Conservation (phyloP, 148 eudicot species). For the Fagopyrum esculentum region DNA sequence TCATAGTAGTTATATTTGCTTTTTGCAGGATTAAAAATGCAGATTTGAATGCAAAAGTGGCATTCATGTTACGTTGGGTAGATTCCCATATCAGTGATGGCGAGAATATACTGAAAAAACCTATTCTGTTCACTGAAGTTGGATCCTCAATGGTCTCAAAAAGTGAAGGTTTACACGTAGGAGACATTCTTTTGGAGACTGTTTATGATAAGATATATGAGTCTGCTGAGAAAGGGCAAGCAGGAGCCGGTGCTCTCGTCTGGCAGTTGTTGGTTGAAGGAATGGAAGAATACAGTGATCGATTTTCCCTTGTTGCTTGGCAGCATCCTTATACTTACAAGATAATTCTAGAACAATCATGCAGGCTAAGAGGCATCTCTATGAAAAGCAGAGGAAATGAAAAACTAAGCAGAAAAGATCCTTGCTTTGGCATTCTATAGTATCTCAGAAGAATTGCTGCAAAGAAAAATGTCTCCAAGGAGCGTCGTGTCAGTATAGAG, state of each 20-base stretch:
- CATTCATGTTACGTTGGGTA: slow-evolving; percentile 35
- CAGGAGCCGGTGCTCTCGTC: slow-evolving; percentile 45
- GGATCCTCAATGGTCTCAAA: slow-evolving; percentile 31
- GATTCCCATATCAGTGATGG: slow-evolving; percentile 38
- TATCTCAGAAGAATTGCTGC: neutral
- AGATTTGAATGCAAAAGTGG: slow-evolving; percentile 21
- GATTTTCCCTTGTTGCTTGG: slow-evolving; percentile 39
- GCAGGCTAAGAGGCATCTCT: slow-evolving; percentile 25
- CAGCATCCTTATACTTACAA: slow-evolving; percentile 35
- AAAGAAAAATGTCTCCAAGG: neutral
- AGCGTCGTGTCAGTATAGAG: neutral
- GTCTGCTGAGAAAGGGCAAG: slow-evolving; percentile 41
- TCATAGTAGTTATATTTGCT: neutral
- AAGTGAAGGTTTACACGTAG: slow-evolving; percentile 13
- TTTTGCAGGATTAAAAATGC: neutral
- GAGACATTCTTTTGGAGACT: slow-evolving; percentile 26
- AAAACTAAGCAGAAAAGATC: slow-evolving; percentile 20
- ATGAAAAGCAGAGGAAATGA: slow-evolving; percentile 12
- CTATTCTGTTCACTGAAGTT: slow-evolving; percentile 51
- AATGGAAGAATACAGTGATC: slow-evolving; percentile 35
- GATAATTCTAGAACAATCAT: slow-evolving; percentile 43
- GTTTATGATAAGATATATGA: slow-evolving; percentile 37
- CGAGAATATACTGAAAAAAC: slow-evolving; percentile 40
- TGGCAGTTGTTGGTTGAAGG: slow-evolving; percentile 53
- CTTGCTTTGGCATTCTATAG: slow-evolving; percentile 22